Percentiles rank a stretch among this genome's conserved stretches.
phyloP scores from a whole-genome alignment of 164 flowering plant genomes.

The Sextonia rubra region DNA sequence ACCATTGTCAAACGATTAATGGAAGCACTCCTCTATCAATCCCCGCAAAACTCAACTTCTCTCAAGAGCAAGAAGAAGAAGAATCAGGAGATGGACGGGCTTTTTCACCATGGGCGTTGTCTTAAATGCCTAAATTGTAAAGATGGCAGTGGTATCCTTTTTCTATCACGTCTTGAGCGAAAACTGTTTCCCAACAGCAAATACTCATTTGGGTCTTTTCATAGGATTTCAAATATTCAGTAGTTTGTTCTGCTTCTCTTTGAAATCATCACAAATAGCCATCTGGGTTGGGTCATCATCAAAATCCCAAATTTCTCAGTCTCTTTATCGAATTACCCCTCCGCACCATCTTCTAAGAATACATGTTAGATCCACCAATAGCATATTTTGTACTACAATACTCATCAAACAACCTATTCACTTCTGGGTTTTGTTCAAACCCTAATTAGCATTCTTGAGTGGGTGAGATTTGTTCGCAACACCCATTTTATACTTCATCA shows the following conservation, averaged over 20 bases:
- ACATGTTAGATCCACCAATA: background rate
- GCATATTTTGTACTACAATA: background rate
- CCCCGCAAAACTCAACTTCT: background rate
- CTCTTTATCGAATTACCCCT: background rate
- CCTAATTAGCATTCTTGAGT: no score
- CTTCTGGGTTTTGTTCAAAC: no score
- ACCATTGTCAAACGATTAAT: constrained; percentile 8
- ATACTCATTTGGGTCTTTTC: no score
- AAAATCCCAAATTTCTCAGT: background rate
- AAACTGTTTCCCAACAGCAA: no score
- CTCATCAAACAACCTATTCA: background rate
- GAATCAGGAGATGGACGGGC: no score
- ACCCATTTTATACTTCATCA: no score
- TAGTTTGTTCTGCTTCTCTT: background rate
- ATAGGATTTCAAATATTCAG: no score
- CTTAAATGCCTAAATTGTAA: no score
- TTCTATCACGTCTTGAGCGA: no score
- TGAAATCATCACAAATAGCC: background rate
- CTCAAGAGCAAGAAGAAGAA: no score
- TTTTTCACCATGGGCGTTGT: background rate
- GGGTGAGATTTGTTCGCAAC: no score
- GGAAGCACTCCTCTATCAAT: background rate
- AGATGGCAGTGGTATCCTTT: no score
- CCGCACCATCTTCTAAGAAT: background rate
- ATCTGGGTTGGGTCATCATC: constrained; percentile 2